Base-by-base conservation (phyloP, 2,329 filamentous ascomycete species). In the Apiospora marii region DNA sequence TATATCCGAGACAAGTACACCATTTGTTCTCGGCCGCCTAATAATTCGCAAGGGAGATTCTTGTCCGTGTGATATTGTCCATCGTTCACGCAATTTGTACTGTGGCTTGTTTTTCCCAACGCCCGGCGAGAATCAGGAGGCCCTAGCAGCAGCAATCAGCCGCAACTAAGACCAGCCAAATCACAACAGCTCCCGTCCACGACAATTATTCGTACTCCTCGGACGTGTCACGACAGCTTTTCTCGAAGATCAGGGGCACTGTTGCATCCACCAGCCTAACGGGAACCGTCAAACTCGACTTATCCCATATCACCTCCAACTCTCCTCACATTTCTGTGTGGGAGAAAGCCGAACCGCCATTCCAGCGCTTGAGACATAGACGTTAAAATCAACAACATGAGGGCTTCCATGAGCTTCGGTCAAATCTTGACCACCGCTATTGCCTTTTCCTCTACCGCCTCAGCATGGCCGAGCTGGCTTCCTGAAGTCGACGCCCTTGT, bases 401-500 rank as follows among this genome's bases (percentile, higher is more conserved):
- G 84, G 84, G 80, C 85, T 74, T 81, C 85, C 74, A 81, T 81
- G 68, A 83, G 83, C 69, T 77, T 89, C 71, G 80, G 85, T 78
- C 84, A 86, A 64, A 78, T 85, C 76, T 81, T 89, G 76, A 85
- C 88, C 70, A 75, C 87, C 71, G 83, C 90, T 75, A 83, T 91
- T 61, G 85, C 89, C 44, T 80, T 90, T 70, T 81, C 87, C 12
- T 84, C 86, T 22, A 75, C 88, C 30, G 85, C 85, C n/a, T 84
- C 87, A 71, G 88, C 86, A 72, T 91, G 89, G 89, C 86, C 89
- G 27, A 81, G 80, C 74, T 90, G 87, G 85, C 81, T 91, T 49
- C 88, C 89, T 24, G 84, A 87, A 16, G 68, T 86, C 48, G 86
- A 90, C 74, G 79, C 86, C 19, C 78, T 92, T 48, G 81, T 91